phyloP scores from a whole-genome alignment of 2,329 filamentous ascomycete genomes.

The Penicillium digitatum region DNA sequence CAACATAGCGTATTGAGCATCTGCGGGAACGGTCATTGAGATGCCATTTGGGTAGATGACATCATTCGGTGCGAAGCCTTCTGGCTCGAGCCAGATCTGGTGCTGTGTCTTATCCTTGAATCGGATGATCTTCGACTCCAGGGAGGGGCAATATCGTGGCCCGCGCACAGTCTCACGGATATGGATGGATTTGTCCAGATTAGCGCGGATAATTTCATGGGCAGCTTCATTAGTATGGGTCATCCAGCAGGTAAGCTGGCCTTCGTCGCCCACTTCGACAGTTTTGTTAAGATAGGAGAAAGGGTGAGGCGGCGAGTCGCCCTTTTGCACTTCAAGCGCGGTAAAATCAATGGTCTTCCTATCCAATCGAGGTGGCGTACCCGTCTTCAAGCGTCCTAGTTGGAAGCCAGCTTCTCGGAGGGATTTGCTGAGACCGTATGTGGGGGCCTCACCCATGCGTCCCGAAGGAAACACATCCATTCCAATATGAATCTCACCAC shows the following conservation, averaged over 20 bases:
- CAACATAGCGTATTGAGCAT: slow-evolving; percentile 80
- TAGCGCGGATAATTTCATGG: slow-evolving; percentile 78
- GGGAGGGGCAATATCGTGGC: slow-evolving; percentile 88
- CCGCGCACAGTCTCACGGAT: slow-evolving; percentile 94
- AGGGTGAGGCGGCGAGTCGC: slow-evolving; percentile 79
- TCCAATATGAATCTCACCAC: slow-evolving; percentile 95
- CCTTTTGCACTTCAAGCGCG: slow-evolving; percentile 66
- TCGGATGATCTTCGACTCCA: slow-evolving; percentile 89
- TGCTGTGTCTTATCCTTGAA: slow-evolving; percentile 78
- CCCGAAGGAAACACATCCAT: slow-evolving; percentile 80
- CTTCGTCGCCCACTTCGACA: slow-evolving; percentile 64
- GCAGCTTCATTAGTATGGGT: slow-evolving; percentile 81
- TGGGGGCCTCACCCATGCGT: slow-evolving; percentile 89
- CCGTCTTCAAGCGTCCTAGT: slow-evolving; percentile 87
- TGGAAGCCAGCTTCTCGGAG: slow-evolving; percentile 82
- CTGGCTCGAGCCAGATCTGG: slow-evolving; percentile 94
- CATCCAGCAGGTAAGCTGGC: slow-evolving; percentile 80
- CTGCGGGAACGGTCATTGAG: slow-evolving; percentile 90
- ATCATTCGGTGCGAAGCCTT: slow-evolving; percentile 79
- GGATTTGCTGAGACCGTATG: slow-evolving; percentile 87
- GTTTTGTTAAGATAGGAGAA: slow-evolving; percentile 85
- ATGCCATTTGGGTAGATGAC: slow-evolving; percentile 95
- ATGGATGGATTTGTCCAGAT: slow-evolving; percentile 93
- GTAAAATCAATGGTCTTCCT: slow-evolving; percentile 76
- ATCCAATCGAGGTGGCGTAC: slow-evolving; percentile 84